A percentile compares a stretch with the other conserved stretches of the same genome.
These are phyloP conservation scores for Protomyces lactucae-debilis DNA, from an alignment of 1,139 yeast genomes.

Conservation along the genomic window DNA sequence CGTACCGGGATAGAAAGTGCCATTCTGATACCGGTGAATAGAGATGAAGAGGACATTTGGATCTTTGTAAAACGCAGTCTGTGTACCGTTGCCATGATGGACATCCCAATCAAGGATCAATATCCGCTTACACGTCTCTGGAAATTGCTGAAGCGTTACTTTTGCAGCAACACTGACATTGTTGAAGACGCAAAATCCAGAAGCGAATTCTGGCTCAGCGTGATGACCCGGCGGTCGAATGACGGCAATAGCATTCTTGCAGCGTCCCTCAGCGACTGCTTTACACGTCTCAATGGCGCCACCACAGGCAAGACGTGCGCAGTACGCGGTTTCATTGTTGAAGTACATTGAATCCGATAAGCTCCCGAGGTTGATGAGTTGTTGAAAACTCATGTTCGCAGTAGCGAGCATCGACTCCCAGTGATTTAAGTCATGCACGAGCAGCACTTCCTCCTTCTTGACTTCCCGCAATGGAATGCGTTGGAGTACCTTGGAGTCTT, in stretches of 20 bases:
- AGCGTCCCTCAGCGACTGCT: constrained; percentile 89
- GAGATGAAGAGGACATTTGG: constrained; percentile 88
- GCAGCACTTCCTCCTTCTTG: constrained; percentile 71
- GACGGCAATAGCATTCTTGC: constrained; percentile 86
- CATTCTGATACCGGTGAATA: constrained; percentile 85
- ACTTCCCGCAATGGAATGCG: constrained; percentile 92
- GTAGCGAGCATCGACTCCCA: constrained; percentile 71
- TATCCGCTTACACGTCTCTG: constrained; percentile 79
- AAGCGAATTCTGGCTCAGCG: constrained; percentile 95
- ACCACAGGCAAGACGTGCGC: constrained; percentile 92
- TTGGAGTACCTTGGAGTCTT: constrained; percentile 82
- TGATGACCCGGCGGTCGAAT: constrained; percentile 99
- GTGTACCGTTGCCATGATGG: constrained; percentile 98
- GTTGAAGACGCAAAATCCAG: constrained; percentile 93
- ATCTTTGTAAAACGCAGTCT: constrained; percentile 80
- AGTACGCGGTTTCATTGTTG: constrained; percentile 80
- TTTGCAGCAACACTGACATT: constrained; percentile 98
- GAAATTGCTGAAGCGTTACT: constrained; percentile 71
- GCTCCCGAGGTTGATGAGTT: constrained; percentile 76
- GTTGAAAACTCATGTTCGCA: constrained; percentile 68
- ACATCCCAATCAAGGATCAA: constrained; percentile 77
- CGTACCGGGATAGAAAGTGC: constrained; percentile 92
- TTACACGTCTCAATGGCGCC: constrained; percentile 95
- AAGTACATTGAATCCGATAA: constrained; percentile 92
- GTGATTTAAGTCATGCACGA: constrained; percentile 81